Conservation (phyloP, 164 flowering plant genomes). For the Liquidambar formosana region DNA sequence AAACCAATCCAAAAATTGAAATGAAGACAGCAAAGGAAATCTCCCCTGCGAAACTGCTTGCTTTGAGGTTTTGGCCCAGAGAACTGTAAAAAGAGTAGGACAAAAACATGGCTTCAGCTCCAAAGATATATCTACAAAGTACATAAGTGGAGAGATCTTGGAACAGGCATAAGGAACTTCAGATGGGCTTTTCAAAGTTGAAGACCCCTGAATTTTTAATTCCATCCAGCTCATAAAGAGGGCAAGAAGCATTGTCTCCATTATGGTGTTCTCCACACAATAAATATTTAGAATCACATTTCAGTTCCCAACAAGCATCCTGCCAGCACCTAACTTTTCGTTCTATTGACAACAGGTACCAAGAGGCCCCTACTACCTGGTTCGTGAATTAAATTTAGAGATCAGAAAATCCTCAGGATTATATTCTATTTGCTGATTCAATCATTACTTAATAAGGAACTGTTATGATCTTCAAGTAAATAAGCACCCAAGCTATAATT, state of each 20-base stretch:
- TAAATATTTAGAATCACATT: neutral
- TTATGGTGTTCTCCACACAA: neutral
- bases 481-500: too few species aligned
- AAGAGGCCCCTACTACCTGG: slow-evolving; percentile 64
- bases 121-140: neutral
- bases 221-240: too few species aligned
- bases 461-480: too few species aligned
- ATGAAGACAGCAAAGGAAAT: slow-evolving; percentile 17
- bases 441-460: too few species aligned
- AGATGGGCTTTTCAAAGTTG: neutral
- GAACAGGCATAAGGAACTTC: neutral
- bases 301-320: slow-evolving; percentile 57
- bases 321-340: slow-evolving; percentile 50
- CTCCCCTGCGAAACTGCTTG: slow-evolving; percentile 19
- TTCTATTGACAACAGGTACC: slow-evolving; percentile 69
- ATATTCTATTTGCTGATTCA: too few species aligned
- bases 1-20: slow-evolving; percentile 17
- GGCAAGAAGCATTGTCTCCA: neutral
- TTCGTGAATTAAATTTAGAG: too few species aligned
- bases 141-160: neutral
- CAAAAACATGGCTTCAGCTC: too few species aligned
- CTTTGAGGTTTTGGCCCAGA: slow-evolving; percentile 23
- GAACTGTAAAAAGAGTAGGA: slow-evolving; percentile 11
- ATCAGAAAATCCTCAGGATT: too few species aligned
- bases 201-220: too few species aligned